Conservation (phyloP, 495 filamentous ascomycete species). For the Trichoderma parareesei region DNA sequence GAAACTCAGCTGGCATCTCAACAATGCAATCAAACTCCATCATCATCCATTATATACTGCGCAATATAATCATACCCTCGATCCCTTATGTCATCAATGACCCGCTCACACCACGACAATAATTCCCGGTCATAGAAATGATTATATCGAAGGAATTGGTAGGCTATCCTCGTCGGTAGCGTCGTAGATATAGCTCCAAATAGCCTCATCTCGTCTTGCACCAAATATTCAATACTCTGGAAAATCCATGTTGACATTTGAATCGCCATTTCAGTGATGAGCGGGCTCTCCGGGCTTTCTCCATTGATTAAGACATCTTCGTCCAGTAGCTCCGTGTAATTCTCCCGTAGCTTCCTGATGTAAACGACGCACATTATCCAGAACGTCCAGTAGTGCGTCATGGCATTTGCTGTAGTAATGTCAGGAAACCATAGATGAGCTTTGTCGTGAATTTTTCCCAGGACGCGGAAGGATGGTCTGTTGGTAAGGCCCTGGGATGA, state of each 20-base stretch:
- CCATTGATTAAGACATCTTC: not conserved
- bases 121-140: not conserved
- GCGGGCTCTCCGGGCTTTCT: not conserved
- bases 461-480: constrained; percentile 8
- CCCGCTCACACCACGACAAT: not conserved
- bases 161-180: constrained; percentile 17
- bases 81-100: not conserved
- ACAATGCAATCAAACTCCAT: not conserved
- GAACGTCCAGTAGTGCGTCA: constrained; percentile 32
- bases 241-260: constrained; percentile 23
- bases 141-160: not conserved
- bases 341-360: constrained; percentile 17
- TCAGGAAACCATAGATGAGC: constrained; percentile 24
- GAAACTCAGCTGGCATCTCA: not conserved
- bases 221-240: constrained; percentile 30
- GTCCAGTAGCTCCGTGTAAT: constrained; percentile 11
- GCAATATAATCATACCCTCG: not conserved
- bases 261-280: constrained; percentile 10
- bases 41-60: not conserved
- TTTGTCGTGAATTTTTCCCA: constrained; percentile 7
- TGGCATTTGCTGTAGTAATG: constrained; percentile 29
- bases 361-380: constrained; percentile 25
- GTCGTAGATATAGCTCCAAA: constrained; percentile 32
- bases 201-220: constrained; percentile 34
- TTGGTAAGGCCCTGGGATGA: constrained; percentile 3